A percentile compares a stretch with the other conserved stretches of the same genome.
These are phyloP conservation scores for Penicilliopsis zonata DNA, from an alignment of 495 filamentous ascomycete species.

Conservation along the genomic window DNA sequence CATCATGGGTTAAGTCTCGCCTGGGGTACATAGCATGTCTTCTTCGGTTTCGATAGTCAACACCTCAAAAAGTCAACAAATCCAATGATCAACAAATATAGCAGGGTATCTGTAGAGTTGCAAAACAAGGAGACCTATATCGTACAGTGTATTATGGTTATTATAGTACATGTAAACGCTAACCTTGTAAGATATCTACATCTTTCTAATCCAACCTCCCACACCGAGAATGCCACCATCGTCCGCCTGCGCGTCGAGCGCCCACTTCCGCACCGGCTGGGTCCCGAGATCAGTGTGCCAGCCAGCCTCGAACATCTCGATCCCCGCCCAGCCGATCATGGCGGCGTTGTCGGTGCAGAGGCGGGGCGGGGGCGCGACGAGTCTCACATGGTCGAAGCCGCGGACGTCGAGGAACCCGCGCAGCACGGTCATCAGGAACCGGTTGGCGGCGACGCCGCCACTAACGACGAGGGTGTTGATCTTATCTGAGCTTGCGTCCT, in stretches of 20 bases:
- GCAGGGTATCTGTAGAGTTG: too few species aligned
- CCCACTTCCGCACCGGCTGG: constrained; percentile 60
- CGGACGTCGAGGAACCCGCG: constrained; percentile 46
- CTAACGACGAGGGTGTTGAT: constrained; percentile 64
- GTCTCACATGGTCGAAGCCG: constrained; percentile 46
- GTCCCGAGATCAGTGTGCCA: constrained; percentile 50
- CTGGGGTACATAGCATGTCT: too few species aligned
- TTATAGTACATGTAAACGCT: too few species aligned
- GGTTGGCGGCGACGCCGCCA: constrained; percentile 82
- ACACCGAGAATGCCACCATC: constrained; percentile 40
- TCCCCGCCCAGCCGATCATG: constrained; percentile 95
- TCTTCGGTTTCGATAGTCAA: too few species aligned
- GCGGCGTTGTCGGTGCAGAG: constrained; percentile 92
- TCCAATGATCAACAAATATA: too few species aligned
- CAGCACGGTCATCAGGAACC: constrained; percentile 59
- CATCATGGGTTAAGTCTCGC: too few species aligned
- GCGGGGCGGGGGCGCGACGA: constrained; percentile 60
- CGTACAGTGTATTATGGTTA: too few species aligned
- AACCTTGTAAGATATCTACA: background rate
- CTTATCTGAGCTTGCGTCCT: constrained; percentile 8
- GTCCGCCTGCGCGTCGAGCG: constrained; percentile 48
- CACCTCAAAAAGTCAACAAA: too few species aligned
- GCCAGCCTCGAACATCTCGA: constrained; percentile 83
- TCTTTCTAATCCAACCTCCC: constrained; percentile 23
- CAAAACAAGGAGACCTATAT: too few species aligned